Conservation (phyloP, 164 flowering plant genomes). For the Stephania japonica region DNA sequence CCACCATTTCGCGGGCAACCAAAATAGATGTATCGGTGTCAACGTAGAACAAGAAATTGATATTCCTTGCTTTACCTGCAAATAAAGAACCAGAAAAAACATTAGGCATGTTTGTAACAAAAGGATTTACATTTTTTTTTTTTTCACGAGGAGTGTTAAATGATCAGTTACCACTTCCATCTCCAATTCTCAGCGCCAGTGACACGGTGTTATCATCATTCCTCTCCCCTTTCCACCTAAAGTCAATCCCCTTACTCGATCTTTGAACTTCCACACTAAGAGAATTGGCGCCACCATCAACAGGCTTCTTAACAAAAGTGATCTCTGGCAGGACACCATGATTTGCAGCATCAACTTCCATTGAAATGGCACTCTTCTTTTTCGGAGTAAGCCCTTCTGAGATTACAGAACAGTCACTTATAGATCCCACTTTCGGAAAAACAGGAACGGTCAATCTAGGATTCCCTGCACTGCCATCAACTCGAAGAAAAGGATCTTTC, state of each 20-base stretch:
- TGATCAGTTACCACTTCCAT: slow-evolving; percentile 36
- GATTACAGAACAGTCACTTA: slow-evolving; percentile 42
- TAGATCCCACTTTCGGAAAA: slow-evolving; percentile 32
- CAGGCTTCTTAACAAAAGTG: slow-evolving; percentile 16
- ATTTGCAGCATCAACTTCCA: slow-evolving; percentile 63
- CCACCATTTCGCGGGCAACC: slow-evolving; percentile 86
- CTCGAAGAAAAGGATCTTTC: slow-evolving; percentile 54
- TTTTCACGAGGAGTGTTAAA: background rate
- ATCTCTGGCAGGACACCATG: slow-evolving; percentile 20
- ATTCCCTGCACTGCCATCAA: slow-evolving; percentile 26
- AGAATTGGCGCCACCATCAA: slow-evolving; percentile 10
- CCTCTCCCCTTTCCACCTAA: slow-evolving; percentile 57
- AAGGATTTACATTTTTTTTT: too few species aligned
- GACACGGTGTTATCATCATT: slow-evolving; percentile 56
- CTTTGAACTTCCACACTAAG: slow-evolving; percentile 42
- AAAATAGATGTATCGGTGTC: slow-evolving; percentile 66
- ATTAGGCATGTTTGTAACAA: background rate
- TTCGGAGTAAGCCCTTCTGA: slow-evolving; percentile 32
- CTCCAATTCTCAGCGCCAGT: slow-evolving; percentile 58
- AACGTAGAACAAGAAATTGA: slow-evolving; percentile 64
- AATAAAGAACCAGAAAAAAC: slow-evolving; percentile 1
- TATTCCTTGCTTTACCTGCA: slow-evolving; percentile 64
- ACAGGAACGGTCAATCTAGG: slow-evolving; percentile 32
- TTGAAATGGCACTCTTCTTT: slow-evolving; percentile 29
- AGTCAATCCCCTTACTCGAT: slow-evolving; percentile 41